Base-by-base conservation (phyloP, 2,329 filamentous ascomycete species). In the Talaromyces rugulosus region DNA sequence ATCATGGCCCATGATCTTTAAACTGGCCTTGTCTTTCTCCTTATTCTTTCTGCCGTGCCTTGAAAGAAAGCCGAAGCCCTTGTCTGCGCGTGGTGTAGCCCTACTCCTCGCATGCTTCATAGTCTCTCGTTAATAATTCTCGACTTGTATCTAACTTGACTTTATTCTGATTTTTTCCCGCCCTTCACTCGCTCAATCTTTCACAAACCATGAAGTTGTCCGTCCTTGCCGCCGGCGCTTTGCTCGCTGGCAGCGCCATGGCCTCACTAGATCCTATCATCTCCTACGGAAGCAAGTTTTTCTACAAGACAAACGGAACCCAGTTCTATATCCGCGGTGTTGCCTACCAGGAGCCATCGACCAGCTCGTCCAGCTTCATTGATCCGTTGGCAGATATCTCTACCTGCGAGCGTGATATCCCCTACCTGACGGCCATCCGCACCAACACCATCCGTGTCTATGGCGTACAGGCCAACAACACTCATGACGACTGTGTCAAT, bases 361-460 rank as follows among this genome's bases (percentile, higher is more conserved):
- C 42, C 36, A 59, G 50, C 54, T 1, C 18, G n/a, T 16, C 50
- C 61, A 82, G 82, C 65, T 98, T 93, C 82, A 84, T 82, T 66
- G 95, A 99, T 74, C 94, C 95, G 62, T 86, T 99, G 47, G 84
- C 91, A 68, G 87, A 96, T 72, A 78, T 80, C 62, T 78, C 81
- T 36, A 77, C 80, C 68, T 98, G 95, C 84, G 85, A 85, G 76
- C 91, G 94, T 70, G 95, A 99, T 75, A 85, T 99, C 56, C 91
- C 92, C 54, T 86, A 90, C 70, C 83, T 99, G 68, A 75, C 85
- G 74, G 81, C 91, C 76, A 85, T 97, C 64, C 83, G 87, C 66
- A 96, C 92, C 78, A 99, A 99, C 81, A 87, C 88, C 70, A 94
- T 99, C 77, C 94, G 95, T 77, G 93, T 95, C 61, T 99, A 99